These are phyloP conservation scores for Epichloe elymi DNA, from an alignment of 2,329 filamentous ascomycete species.

Conservation along the genomic window DNA sequence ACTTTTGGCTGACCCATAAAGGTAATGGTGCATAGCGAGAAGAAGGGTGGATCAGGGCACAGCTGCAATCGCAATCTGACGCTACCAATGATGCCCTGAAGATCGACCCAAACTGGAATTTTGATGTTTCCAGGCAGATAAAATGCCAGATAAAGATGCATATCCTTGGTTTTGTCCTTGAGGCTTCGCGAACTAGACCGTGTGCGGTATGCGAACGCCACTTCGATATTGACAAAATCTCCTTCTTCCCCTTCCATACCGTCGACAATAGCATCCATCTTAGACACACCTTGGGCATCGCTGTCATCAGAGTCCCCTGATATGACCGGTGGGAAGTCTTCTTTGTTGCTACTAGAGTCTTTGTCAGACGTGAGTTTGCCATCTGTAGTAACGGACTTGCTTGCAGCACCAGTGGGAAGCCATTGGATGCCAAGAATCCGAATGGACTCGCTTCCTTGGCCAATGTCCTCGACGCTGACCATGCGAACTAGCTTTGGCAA, in stretches of 20 bases:
- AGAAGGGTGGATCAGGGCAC: constrained; percentile 64
- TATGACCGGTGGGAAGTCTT: constrained; percentile 4
- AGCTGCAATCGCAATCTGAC: constrained; percentile 58
- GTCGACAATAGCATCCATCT: constrained; percentile 26
- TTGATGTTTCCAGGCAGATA: constrained; percentile 45
- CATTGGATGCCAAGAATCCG: constrained; percentile 59
- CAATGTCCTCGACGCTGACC: constrained; percentile 64
- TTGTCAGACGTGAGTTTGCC: constrained; percentile 36
- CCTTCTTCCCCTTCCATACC: constrained; percentile 67
- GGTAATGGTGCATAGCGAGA: constrained; percentile 60
- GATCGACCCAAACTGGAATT: constrained; percentile 59
- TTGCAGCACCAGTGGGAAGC: constrained; percentile 58
- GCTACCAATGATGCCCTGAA: constrained; percentile 58
- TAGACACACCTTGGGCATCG: constrained; percentile 17
- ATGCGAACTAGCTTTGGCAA: constrained; percentile 56
- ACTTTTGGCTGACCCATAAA: constrained; percentile 66
- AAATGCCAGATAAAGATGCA: constrained; percentile 57
- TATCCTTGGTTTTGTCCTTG: constrained; percentile 53
- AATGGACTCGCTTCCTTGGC: constrained; percentile 59
- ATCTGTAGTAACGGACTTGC: constrained; percentile 43
- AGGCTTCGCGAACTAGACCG: constrained; percentile 47
- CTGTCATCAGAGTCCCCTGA: constrained; percentile 4
- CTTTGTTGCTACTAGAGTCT: constrained; percentile 20
- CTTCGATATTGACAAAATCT: constrained; percentile 65
- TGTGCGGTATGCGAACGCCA: constrained; percentile 60